Base-by-base conservation (phyloP, 192 early-diverging fungal species). In the Dispira simplex region DNA sequence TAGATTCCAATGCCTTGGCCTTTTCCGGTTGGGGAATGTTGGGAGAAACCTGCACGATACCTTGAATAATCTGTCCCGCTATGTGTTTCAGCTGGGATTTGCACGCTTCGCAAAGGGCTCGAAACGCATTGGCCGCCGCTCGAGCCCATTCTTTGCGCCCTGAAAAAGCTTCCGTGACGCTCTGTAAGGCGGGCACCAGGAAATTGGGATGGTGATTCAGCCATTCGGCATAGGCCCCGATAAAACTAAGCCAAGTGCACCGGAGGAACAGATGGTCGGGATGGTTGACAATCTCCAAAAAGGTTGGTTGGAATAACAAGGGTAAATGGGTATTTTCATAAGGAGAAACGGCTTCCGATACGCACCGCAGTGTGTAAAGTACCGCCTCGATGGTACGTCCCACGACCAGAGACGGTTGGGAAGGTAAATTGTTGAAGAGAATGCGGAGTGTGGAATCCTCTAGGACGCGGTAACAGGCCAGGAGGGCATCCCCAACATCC, bases 401-500 rank as follows among this genome's bases (percentile, higher is more conserved):
- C 18, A 43, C 23, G 10, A 12, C 14, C 16, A 3, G 23, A 16
- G 39, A 14, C 48, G 32, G 27, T 13, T n/a, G 46, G 49, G 18
- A 25, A 27, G 16, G 46, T 18, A 62, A 58, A 46, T 71, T 67
- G 46, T 70, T 70, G 1, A 76, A 68, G 11, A 84, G 66, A 45
- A 70, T 66, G 1, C 70, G 58, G 46, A 86, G 65, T 71, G 86
- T 79, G 28, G 78, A 73, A 23, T 72, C 68, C 44, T 79, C 78
- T 25, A 88, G 71, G 14, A 84, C 78, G 66, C 81, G 82, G 67
- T 88, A 90, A 8, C 79, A 70, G 63, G 79, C 83, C 44, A 85
- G 76, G 46, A 90, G 74, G 8, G 85, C 83, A 56, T 90, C 88
- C 10, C 82, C 85, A n/a, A 83, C 74, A 67, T 90, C 86, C 39